phyloP scores from a whole-genome alignment of 108 stramenopile genomes.

The Aurantiochytrium sp. region DNA sequence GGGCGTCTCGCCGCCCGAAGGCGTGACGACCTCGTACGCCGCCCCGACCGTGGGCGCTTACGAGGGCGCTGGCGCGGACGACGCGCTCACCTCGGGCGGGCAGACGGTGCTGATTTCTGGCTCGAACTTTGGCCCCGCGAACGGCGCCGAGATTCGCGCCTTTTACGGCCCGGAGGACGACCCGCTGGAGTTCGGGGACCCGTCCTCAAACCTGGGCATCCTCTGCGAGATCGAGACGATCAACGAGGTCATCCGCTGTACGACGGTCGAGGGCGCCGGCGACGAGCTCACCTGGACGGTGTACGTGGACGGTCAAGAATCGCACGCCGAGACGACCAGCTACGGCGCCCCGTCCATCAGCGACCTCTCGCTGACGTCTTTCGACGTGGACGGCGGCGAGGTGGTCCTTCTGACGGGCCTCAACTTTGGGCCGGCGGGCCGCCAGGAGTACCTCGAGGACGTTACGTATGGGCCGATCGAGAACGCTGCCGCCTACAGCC shows the following conservation, averaged over 20 bases:
- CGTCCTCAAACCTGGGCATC: not conserved
- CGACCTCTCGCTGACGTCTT: not conserved
- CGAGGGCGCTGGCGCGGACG: not conserved
- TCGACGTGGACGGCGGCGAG: slow-evolving; percentile 16
- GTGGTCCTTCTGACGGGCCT: slow-evolving; percentile 23
- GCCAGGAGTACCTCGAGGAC: slow-evolving; percentile 26
- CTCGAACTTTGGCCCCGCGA: slow-evolving; percentile 29
- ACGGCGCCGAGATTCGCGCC: not conserved
- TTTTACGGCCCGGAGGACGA: slow-evolving; percentile 29
- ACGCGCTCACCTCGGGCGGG: not conserved
- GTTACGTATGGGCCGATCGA: slow-evolving; percentile 33
- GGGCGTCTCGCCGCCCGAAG: not conserved
- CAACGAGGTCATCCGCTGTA: slow-evolving; percentile 29
- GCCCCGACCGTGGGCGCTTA: not conserved
- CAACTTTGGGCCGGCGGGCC: slow-evolving; percentile 17
- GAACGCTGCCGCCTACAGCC: slow-evolving; percentile 19
- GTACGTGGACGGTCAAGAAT: slow-evolving; percentile 36
- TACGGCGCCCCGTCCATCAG: slow-evolving; percentile 32
- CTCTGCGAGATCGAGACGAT: not conserved
- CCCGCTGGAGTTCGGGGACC: not conserved
- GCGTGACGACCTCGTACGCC: not conserved
- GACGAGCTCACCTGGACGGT: slow-evolving; percentile 35
- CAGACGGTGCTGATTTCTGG: not conserved
- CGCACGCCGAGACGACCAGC: slow-evolving; percentile 15
- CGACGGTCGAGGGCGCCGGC: slow-evolving; percentile 39